These are phyloP conservation scores for Cercospora beticola DNA, from an alignment of 2,329 filamentous ascomycete genomes.

Conservation along the genomic window DNA sequence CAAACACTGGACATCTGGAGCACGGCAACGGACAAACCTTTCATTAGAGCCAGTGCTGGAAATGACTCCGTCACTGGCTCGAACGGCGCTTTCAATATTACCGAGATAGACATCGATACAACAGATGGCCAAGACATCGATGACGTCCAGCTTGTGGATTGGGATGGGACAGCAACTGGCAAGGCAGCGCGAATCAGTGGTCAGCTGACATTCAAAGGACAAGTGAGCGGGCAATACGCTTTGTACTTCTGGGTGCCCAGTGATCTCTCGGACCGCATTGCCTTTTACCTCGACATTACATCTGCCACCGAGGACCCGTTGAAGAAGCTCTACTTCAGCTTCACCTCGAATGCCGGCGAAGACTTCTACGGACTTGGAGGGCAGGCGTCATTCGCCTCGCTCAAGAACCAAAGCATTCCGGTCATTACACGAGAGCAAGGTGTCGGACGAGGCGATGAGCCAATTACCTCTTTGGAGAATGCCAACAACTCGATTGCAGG, in stretches of 20 bases:
- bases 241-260: conserved; percentile 30
- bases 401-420: conserved; percentile 34
- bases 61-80: conserved; percentile 28
- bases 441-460: conserved; percentile 34
- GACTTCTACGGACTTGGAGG: conserved; percentile 34
- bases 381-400: conserved; percentile 32
- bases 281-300: conserved; percentile 27
- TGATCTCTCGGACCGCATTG: conserved; percentile 22
- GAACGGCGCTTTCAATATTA: conserved; percentile 32
- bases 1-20: conserved; percentile 26
- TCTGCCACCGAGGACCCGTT: conserved; percentile 14
- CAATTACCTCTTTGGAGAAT: conserved; percentile 31
- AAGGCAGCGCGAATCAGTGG: conserved; percentile 30
- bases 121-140: conserved; percentile 29
- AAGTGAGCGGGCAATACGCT: conserved; percentile 22
- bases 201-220: conserved; percentile 24
- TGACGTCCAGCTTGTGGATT: conserved; percentile 20
- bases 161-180: conserved; percentile 19
- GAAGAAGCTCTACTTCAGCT: conserved; percentile 33
- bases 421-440: conserved; percentile 35
- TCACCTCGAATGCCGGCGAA: conserved; percentile 26
- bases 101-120: conserved; percentile 27
- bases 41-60: conserved; percentile 32
- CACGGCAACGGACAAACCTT: conserved; percentile 23
- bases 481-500: conserved; percentile 32